Conservation (phyloP, 2,329 filamentous ascomycete genomes). For the Fusarium pininemorale region DNA sequence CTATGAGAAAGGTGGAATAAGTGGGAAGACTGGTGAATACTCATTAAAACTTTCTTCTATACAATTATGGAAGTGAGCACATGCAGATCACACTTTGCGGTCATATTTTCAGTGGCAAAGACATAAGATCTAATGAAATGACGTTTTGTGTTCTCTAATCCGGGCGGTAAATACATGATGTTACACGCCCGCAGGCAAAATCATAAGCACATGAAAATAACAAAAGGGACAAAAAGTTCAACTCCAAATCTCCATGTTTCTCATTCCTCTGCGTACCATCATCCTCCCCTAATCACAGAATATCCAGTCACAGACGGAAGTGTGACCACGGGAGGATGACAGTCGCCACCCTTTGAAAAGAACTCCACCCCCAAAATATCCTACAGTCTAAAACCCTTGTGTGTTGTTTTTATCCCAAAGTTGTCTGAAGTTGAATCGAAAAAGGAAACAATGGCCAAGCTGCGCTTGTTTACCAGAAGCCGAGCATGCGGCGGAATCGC, state of each 20-base stretch:
- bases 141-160: constrained; percentile 23
- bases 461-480: constrained; percentile 22
- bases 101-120: neutral
- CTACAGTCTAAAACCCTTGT: constrained; percentile 2
- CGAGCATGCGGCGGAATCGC: constrained; percentile 35
- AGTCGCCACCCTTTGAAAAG: neutral
- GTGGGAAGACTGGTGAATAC: neutral
- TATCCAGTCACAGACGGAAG: constrained; percentile 23
- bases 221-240: constrained; percentile 27
- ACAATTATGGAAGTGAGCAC: neutral
- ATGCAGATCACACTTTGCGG: neutral
- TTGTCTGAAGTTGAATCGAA: constrained; percentile 7
- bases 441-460: neutral
- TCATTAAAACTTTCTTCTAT: neutral
- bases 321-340: neutral
- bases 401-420: neutral
- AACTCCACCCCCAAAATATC: constrained; percentile 1
- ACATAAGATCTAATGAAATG: neutral
- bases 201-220: constrained; percentile 36
- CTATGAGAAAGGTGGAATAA: neutral
- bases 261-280: constrained; percentile 2
- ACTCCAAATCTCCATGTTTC: constrained; percentile 28
- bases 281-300: neutral
- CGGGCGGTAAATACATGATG: constrained; percentile 11
- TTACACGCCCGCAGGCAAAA: constrained; percentile 24